Base-by-base conservation (phyloP, 1,284 basidiomycete species). In the Lentinus polychrous region DNA sequence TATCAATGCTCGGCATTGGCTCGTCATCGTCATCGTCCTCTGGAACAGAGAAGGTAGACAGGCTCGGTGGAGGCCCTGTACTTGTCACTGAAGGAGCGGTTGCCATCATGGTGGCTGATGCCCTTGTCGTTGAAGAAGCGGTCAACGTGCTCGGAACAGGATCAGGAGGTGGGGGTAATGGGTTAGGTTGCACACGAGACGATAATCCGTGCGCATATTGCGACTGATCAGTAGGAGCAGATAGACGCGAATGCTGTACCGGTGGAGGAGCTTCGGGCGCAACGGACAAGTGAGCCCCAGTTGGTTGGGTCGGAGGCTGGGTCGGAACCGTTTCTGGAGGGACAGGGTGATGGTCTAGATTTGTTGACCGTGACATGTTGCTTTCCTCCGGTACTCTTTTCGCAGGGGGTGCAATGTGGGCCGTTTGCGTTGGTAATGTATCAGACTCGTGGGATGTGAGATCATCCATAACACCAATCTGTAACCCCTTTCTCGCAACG, bases 21-120 rank as follows among this genome's bases (percentile, higher is more conserved):
- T 77, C 76, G 53, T 75, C 74, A 5, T 77, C 73, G 38, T 75
- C 74, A 5, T 77, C 73, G 36, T 74, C 73, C 18, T 74, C 77
- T 15, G 22, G 10, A 22, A 5, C 17, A 14, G 18, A 7, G 14
- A 41, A 69, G 15, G 66, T 66, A 24, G 66, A 61, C 27, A 61
- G 52, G 15, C 49, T 46, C 55, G 60, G 17, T 27, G 27, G 10
- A 3, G 32, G 8, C 27, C 22, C 43, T 12, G 51, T 10, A 31
- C 32, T 40, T 15, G 48, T 18, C 44, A 10, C 14, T 11, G 23
- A 17, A 20, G 34, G 31, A n/a, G 32, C 22, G 4, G 34, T 34
- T 20, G 44, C 8, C 5, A 10, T 22, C 17, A 23, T 24, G 23
- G 22, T 7, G 3, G 23, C 15, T n/a, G 22, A 27, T 20, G 40